A percentile compares a stretch with the other conserved stretches of the same genome.
Conservation (phyloP, 176 grass and related monocot genomes). For the Cenchrus purpureus region DNA sequence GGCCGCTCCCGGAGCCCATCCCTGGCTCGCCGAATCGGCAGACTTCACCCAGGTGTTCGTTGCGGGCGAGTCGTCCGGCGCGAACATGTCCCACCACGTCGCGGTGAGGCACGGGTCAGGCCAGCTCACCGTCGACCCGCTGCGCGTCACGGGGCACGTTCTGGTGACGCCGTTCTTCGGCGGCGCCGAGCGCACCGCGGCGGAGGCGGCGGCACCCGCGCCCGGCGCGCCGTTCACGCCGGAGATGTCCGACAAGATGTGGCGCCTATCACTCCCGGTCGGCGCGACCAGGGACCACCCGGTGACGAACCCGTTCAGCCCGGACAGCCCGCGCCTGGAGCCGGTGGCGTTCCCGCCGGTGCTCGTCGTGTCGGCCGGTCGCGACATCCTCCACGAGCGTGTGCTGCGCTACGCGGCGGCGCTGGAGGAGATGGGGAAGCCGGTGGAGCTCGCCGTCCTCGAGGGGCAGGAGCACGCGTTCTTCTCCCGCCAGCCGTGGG, state of each 20-base stretch:
- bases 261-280: conserved; percentile 62
- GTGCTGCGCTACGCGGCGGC: conserved; percentile 51
- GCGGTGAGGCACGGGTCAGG: not conserved
- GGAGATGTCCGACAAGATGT: conserved; percentile 58
- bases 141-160: conserved; percentile 45
- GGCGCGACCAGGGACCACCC: conserved; percentile 64
- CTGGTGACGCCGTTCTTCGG: conserved; percentile 66
- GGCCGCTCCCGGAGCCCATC: not conserved
- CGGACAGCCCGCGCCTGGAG: conserved; percentile 35
- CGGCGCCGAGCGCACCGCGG: conserved; percentile 34
- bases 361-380: conserved; percentile 56
- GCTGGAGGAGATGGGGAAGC: conserved; percentile 54
- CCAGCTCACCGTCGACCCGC: not conserved
- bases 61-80: conserved; percentile 44
- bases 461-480: conserved; percentile 54
- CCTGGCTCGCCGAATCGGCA: conserved; percentile 41
- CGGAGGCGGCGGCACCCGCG: conserved; percentile 40
- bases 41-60: conserved; percentile 37
- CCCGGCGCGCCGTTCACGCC: conserved; percentile 29
- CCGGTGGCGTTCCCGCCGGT: conserved; percentile 42
- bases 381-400: conserved; percentile 55
- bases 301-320: conserved; percentile 61
- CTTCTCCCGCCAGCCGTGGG: conserved; percentile 50
- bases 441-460: conserved; percentile 51
- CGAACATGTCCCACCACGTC: conserved; percentile 53